Percentiles rank a stretch among this genome's conserved stretches.
Evolutionary conservation across 2,329 filamentous ascomycete species (phyloP).

Genomic region (Periconia digitata): DNA sequence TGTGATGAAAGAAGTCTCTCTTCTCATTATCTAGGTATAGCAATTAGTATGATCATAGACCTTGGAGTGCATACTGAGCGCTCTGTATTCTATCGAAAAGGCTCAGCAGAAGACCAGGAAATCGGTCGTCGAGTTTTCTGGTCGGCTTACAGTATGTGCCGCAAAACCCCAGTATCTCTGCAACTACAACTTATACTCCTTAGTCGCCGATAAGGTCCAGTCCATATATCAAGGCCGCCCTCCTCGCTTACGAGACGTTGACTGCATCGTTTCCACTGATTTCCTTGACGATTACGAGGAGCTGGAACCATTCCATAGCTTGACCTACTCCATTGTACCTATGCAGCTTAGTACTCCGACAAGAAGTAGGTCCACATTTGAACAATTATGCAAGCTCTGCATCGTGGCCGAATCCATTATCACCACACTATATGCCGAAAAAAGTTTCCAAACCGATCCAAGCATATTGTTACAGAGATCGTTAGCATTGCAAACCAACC

Average conservation of each 20-base stretch:
- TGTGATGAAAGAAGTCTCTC: conserved; percentile 54
- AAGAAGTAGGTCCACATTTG: conserved; percentile 49
- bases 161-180: background rate
- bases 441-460: conserved; percentile 31
- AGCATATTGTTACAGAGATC: conserved; percentile 41
- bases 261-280: conserved; percentile 50
- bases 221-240: conserved; percentile 58
- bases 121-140: conserved; percentile 49
- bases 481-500: conserved; percentile 42
- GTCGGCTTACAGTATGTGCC: conserved; percentile 43
- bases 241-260: conserved; percentile 48
- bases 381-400: conserved; percentile 43
- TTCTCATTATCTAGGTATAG: conserved; percentile 61
- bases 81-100: conserved; percentile 29
- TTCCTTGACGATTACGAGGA: conserved; percentile 57
- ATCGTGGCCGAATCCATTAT: conserved; percentile 16
- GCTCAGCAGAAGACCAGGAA: conserved; percentile 50
- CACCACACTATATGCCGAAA: conserved; percentile 42
- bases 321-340: conserved; percentile 41
- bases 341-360: conserved; percentile 29
- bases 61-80: conserved; percentile 55
- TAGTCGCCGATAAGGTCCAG: conserved; percentile 54
- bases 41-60: conserved; percentile 59
- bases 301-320: conserved; percentile 53
- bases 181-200: background rate